Evolutionary conservation across 345 rosid genomes (phyloP), one percentile per base, ranked within the genome.

Genomic region (Citrus inodora): DNA sequence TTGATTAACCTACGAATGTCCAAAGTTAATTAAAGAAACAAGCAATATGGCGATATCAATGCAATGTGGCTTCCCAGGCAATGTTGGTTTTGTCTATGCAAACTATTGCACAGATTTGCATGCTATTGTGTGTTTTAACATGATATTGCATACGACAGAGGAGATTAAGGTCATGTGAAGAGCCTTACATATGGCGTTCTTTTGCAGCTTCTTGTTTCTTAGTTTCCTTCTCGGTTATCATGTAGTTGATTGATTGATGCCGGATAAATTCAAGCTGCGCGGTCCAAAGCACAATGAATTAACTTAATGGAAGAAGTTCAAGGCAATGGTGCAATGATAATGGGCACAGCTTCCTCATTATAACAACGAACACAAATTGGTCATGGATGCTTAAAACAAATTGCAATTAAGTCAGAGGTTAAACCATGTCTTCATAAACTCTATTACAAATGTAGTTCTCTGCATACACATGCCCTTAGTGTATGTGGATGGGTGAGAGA

Each of bases 261-360:
- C 98, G 87, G 9, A 89, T 80, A 76, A 95, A 92, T 25, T 83
- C 88, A 88, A 95, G 98, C 98, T 92, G 90, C 76, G 78, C 4
- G 56, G 13, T 8, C 28, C 56, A 28, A 82, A 70, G 61, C 46
- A 11, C 30, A 27, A 69, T 76, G 10, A 55, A 71, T 48, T 17
- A 78, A 35, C 17, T 38, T 2, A 24, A 27, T n/a, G 48, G 48
- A 67, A 51, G 56, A 58, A 74, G 64, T 74, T 16, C 32, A 38
- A 35, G 28, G 46, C 67, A 21, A 24, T 16, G 38, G 4, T 14
- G 28, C 58, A 61, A 51, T 22, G 32, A 42, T 1, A 2, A 40
- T 13, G 28, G 63, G 64, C 27, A 14, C 3, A 8, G 42, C 42
- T 30, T 53, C 76, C 13, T 59, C 35, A n/a, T 24, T 35, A 38